phyloP scores from a whole-genome alignment of 2,329 filamentous ascomycete species.

The Colletotrichum sp. region DNA sequence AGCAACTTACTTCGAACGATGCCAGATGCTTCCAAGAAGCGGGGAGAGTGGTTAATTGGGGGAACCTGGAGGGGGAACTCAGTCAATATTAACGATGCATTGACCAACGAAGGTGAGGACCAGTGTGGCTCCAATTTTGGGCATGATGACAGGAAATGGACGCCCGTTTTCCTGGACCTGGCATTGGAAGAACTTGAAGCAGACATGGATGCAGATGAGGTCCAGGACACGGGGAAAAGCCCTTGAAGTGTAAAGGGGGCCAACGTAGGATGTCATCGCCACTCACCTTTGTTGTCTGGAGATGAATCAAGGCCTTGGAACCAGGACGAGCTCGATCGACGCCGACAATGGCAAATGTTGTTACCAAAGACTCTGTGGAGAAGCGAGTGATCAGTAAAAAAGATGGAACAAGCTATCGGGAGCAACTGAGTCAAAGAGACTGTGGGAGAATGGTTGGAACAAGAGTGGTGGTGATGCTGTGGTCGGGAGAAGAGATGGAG shows the following conservation, averaged over 20 bases:
- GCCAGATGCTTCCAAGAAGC: slow-evolving; percentile 3
- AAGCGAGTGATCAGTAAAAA: slow-evolving; percentile 62
- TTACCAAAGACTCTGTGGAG: slow-evolving; percentile 58
- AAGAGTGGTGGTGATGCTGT: slow-evolving; percentile 53
- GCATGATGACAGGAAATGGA: not conserved
- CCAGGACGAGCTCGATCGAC: slow-evolving; percentile 12
- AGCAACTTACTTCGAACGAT: slow-evolving; percentile 1
- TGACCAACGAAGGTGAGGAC: not conserved
- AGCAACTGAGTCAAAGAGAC: slow-evolving; percentile 56
- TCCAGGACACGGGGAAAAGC: not conserved
- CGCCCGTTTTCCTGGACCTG: not conserved
- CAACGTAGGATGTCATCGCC: not conserved
- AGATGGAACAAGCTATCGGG: slow-evolving; percentile 63
- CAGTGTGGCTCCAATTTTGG: not conserved
- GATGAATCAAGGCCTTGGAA: slow-evolving; percentile 28
- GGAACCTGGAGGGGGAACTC: not conserved
- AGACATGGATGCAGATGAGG: not conserved
- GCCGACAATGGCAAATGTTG: slow-evolving; percentile 46
- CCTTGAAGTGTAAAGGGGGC: not conserved
- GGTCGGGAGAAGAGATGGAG: slow-evolving; percentile 22
- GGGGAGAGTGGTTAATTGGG: not conserved
- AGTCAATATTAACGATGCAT: not conserved
- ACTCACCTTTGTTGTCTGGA: slow-evolving; percentile 16
- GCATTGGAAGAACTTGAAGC: not conserved
- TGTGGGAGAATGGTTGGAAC: slow-evolving; percentile 29